Evolutionary conservation across 139 green algal genomes (phyloP).

Genomic region (Chlorella sorokiniana): DNA sequence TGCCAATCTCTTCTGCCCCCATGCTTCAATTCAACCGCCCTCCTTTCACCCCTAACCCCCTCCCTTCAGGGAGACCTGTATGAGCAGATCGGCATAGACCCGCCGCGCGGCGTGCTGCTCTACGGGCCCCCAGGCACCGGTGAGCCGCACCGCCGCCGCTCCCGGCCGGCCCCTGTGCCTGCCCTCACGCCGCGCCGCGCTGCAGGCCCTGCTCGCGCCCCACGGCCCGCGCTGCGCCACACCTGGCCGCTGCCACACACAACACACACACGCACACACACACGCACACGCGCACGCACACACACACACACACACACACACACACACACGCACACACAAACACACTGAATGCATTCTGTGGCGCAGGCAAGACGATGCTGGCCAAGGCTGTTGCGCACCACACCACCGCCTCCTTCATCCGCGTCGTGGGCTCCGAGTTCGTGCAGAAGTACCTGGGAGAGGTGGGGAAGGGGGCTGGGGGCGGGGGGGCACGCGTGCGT

Average conservation of each 20-base stretch:
- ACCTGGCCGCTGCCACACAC: no score
- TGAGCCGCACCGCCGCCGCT: no score
- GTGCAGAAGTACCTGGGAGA: conserved; percentile 99
- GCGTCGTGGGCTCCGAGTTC: conserved; percentile 97
- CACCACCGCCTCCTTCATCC: conserved; percentile 97
- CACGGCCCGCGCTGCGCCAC: no score
- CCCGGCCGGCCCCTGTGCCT: no score
- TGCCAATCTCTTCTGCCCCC: neutral
- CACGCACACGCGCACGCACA: no score
- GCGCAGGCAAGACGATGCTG: conserved; percentile 91
- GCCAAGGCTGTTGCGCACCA: conserved; percentile 97
- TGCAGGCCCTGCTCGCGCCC: no score
- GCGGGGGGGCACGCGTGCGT: neutral
- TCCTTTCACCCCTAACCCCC: neutral
- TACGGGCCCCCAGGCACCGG: conserved; percentile 92
- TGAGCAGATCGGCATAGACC: conserved; percentile 93
- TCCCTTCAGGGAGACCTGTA: conserved; percentile 17
- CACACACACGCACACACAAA: no score
- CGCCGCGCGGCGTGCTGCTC: conserved; percentile 94
- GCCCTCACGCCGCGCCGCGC: no score
- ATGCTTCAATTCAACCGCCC: neutral
- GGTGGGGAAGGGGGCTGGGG: conserved; percentile 41
- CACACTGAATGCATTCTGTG: no score
- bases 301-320: no score
- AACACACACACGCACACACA: no score